Base-by-base conservation (phyloP, 1,284 basidiomycete species). In the Cystobasidium slooffiae region DNA sequence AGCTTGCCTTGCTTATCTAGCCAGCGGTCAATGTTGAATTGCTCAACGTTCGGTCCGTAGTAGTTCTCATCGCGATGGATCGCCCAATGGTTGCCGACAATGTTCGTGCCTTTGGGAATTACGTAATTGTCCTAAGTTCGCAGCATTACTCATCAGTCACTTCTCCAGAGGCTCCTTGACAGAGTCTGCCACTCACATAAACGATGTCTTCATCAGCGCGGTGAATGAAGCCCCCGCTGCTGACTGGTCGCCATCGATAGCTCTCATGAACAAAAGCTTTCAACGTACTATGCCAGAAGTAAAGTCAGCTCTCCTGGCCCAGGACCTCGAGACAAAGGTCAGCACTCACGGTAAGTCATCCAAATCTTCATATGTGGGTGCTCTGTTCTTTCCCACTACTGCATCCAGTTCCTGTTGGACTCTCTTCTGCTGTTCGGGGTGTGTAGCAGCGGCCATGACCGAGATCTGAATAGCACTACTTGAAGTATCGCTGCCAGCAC, bases 331-430 rank as follows among this genome's bases (percentile, higher is more conserved):
- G 81, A 89, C 82, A 69, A 86, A 0, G 7, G 18, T 53, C 4
- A 22, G 16, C 18, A 83, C 78, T 69, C 83, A 84, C 24, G 83
- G 84, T n/a, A 84, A 74, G 22, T 80, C 76, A 24, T 76, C 75
- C 67, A 82, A 80, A 77, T 84, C 83, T 18, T 81, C 81, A 9
- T 79, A 76, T 2, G 76, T 81, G 0, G 84, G 84, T 67, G 79
- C 76, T 14, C 81, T 75, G 22, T 79, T 79, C 12, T 77, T 80
- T 6, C 85, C 85, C 12, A 84, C 76, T 16, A 84, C 82, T 7
- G 79, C 80, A 55, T 90, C 88, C 6, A 91, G 80, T 78, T 91
- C 87, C 5, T 86, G 84, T 77, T 88, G 88, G 0, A 90, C 88
- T 44, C 81, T 82, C 2, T 76, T 80, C 73, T 89, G 88, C 3